These are phyloP conservation scores for Phalaenopsis equestris DNA, from an alignment of 106 monocot genomes.

Conservation along the genomic window DNA sequence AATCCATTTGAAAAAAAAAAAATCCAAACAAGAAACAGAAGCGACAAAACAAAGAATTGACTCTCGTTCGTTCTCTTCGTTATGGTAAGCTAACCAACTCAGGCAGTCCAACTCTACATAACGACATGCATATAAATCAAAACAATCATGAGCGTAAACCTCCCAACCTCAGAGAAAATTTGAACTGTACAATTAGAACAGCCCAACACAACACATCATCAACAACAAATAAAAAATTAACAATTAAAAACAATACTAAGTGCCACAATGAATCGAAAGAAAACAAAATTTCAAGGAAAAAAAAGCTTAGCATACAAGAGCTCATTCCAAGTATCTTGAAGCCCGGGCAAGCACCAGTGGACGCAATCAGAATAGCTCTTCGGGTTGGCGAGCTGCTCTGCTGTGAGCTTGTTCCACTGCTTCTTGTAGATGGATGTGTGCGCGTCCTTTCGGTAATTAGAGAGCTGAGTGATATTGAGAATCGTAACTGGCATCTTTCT, in stretches of 20 bases:
- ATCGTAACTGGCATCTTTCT: slow-evolving; percentile 22
- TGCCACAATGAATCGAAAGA: background rate
- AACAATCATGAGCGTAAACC: no score
- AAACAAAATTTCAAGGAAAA: slow-evolving; percentile 11
- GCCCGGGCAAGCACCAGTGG: slow-evolving; percentile 55
- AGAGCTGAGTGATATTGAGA: slow-evolving; percentile 45
- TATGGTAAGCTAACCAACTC: no score
- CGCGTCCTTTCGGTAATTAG: slow-evolving; percentile 46
- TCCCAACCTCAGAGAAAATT: no score
- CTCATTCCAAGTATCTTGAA: slow-evolving; percentile 55
- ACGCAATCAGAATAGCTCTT: slow-evolving; percentile 40
- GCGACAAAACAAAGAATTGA: no score
- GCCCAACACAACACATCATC: background rate
- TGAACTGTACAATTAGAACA: background rate
- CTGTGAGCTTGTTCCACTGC: slow-evolving; percentile 31
- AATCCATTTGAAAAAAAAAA: no score
- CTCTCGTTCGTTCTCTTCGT: no score
- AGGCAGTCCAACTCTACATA: no score
- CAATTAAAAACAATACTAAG: background rate
- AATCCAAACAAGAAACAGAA: no score
- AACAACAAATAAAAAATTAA: background rate
- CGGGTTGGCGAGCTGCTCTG: slow-evolving; percentile 32
- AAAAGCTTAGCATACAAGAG: slow-evolving; percentile 43
- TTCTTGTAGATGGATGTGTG: slow-evolving; percentile 57
- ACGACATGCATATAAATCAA: no score